These are phyloP conservation scores for Aureobasidium lini DNA, from an alignment of 2,329 filamentous ascomycete genomes.

Conservation along the genomic window DNA sequence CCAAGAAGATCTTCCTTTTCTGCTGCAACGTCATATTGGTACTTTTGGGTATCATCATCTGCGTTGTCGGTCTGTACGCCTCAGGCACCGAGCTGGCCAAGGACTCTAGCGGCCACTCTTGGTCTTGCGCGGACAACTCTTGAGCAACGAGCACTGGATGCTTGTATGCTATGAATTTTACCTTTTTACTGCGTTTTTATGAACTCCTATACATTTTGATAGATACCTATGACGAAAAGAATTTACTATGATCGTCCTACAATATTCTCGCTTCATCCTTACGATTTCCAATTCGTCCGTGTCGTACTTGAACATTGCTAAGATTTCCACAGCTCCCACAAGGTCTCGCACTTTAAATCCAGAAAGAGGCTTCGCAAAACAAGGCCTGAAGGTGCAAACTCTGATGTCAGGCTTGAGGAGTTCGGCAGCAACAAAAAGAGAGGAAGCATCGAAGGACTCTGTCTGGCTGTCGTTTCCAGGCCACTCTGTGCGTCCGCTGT, in stretches of 20 bases:
- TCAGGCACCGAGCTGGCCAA: slow-evolving; percentile 6
- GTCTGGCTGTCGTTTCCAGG: background rate
- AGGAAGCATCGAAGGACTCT: background rate
- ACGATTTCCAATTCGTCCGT: background rate
- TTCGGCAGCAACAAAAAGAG: background rate
- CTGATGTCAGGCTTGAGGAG: background rate
- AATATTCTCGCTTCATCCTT: background rate
- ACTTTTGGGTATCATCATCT: slow-evolving; percentile 22
- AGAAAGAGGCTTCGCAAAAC: background rate
- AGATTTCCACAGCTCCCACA: background rate
- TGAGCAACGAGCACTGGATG: slow-evolving; percentile 8
- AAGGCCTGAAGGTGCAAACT: background rate
- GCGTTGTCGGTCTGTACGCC: slow-evolving; percentile 23
- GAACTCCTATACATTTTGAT: slow-evolving; percentile 6
- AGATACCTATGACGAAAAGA: slow-evolving; percentile 6
- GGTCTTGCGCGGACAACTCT: slow-evolving; percentile 14
- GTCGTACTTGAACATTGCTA: background rate
- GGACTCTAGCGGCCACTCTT: background rate
- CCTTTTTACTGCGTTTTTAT: background rate
- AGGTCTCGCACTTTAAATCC: background rate
- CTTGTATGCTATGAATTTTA: slow-evolving; percentile 8
- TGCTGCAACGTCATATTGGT: slow-evolving; percentile 36
- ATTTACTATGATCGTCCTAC: slow-evolving; percentile 1
- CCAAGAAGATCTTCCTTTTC: slow-evolving; percentile 35
- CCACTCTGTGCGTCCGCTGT: background rate